Conservation (phyloP, 176 grass and related monocot genomes). For the Thalia dealbata region DNA sequence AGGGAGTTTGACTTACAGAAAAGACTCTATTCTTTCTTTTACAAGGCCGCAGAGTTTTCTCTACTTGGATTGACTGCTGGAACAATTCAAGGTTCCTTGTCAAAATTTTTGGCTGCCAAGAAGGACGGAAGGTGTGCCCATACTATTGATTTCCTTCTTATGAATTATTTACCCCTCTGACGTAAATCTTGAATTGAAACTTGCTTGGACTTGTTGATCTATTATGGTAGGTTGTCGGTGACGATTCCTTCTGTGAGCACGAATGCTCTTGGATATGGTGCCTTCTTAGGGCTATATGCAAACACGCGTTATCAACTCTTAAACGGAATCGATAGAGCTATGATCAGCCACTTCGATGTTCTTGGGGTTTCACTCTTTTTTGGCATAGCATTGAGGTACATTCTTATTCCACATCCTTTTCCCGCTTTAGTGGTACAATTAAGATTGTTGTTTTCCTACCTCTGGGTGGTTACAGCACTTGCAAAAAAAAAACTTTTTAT, state of each 20-base stretch:
- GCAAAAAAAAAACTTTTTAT: neutral
- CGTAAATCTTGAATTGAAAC: constrained; percentile 1
- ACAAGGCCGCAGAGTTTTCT: constrained; percentile 81
- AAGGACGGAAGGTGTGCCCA: constrained; percentile 52
- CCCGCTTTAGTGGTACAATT: neutral
- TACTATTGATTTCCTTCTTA: neutral
- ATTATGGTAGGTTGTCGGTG: constrained; percentile 59
- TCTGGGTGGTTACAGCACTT: neutral
- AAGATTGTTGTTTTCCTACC: neutral
- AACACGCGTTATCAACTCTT: constrained; percentile 86
- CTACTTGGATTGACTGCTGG: constrained; percentile 66
- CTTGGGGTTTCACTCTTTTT: constrained; percentile 80
- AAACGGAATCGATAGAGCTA: constrained; percentile 62
- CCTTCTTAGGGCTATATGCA: constrained; percentile 84
- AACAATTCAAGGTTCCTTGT: constrained; percentile 58
- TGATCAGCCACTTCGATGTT: constrained; percentile 80
- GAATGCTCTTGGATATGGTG: constrained; percentile 85
- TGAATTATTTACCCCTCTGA: constrained; percentile 6
- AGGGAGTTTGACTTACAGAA: constrained; percentile 88
- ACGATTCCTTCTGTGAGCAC: constrained; percentile 58
- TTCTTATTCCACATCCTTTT: neutral
- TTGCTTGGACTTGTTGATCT: constrained; percentile 3
- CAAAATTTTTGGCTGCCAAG: constrained; percentile 51
- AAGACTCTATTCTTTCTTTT: constrained; percentile 70
- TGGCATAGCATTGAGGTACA: constrained; percentile 69